Conservation (phyloP, 805 yeast genomes). For the Kregervanrija pseudodelftensis region DNA sequence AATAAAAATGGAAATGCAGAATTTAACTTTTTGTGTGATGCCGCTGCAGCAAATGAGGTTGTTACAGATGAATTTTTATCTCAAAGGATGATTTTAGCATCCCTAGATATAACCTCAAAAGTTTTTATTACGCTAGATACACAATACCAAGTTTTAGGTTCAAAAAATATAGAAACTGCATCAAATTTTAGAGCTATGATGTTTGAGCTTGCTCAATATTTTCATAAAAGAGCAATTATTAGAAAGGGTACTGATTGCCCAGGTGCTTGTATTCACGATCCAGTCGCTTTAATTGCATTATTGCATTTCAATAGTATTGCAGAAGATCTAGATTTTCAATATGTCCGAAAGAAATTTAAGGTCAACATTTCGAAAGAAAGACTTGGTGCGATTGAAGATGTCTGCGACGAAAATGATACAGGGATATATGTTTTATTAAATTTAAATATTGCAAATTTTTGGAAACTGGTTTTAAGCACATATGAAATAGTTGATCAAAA, state of each 20-base stretch:
- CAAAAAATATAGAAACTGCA: constrained; percentile 20
- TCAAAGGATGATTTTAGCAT: constrained; percentile 49
- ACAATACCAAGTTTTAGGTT: constrained; percentile 33
- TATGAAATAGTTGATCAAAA: constrained; percentile 30
- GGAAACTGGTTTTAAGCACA: constrained; percentile 36
- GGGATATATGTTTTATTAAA: constrained; percentile 36
- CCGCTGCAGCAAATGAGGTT: constrained; percentile 61
- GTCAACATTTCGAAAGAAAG: constrained; percentile 8
- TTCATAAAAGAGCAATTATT: constrained; percentile 37
- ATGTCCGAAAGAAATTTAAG: constrained; percentile 12
- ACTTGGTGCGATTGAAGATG: constrained; percentile 21
- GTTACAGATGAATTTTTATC: constrained; percentile 39
- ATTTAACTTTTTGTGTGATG: constrained; percentile 71
- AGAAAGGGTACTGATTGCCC: constrained; percentile 32
- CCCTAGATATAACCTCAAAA: constrained; percentile 65
- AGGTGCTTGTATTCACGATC: constrained; percentile 82
- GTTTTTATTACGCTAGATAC: constrained; percentile 44
- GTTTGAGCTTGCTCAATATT: constrained; percentile 46
- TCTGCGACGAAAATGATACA: constrained; percentile 10
- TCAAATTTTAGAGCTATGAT: constrained; percentile 47
- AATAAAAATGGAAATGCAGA: constrained; percentile 44
- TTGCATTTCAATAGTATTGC: constrained; percentile 34
- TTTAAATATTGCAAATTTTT: constrained; percentile 35
- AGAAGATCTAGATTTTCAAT: constrained; percentile 16
- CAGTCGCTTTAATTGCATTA: constrained; percentile 58